Evolutionary conservation across 352 stramenopile species (phyloP).

Genomic region (Phytophthora multivora): DNA sequence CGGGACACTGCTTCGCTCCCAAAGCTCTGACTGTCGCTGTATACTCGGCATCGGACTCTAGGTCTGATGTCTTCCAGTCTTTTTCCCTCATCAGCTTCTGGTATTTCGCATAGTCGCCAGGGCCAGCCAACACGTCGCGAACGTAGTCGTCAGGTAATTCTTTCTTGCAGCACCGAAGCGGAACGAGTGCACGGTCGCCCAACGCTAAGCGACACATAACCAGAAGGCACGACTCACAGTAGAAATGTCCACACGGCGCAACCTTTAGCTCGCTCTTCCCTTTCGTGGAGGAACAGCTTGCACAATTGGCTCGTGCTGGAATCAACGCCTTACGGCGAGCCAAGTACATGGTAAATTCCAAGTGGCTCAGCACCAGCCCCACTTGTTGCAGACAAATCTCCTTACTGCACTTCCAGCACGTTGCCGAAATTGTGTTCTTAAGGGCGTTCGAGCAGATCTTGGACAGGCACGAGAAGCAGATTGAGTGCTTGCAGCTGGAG

Average conservation of each 20-base stretch:
- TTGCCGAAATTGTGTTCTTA: slow-evolving; percentile 7
- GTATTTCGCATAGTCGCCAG: slow-evolving; percentile 53
- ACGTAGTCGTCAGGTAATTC: slow-evolving; percentile 74
- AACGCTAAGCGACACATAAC: slow-evolving; percentile 69
- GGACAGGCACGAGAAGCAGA: slow-evolving; percentile 31
- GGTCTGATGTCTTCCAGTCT: slow-evolving; percentile 60
- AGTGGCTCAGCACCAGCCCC: slow-evolving; percentile 17
- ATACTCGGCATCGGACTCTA: slow-evolving; percentile 73
- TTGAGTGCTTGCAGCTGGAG: slow-evolving; percentile 12
- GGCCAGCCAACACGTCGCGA: slow-evolving; percentile 31
- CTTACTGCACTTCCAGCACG: slow-evolving; percentile 20
- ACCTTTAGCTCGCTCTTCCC: slow-evolving; percentile 23
- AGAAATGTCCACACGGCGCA: slow-evolving; percentile 66
- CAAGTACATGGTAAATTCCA: slow-evolving; percentile 29
- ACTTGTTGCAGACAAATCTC: slow-evolving; percentile 36
- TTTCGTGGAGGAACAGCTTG: slow-evolving; percentile 43
- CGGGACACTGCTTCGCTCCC: slow-evolving; percentile 75
- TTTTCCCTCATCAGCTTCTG: slow-evolving; percentile 49
- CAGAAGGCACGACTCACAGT: slow-evolving; percentile 57
- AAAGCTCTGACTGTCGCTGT: slow-evolving; percentile 39
- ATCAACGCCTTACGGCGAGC: slow-evolving; percentile 2
- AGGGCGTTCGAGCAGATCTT: slow-evolving; percentile 26
- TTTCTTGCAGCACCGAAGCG: slow-evolving; percentile 73
- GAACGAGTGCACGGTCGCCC: slow-evolving; percentile 59
- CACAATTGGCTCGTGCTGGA: slow-evolving; percentile 28